These are phyloP conservation scores for Blastomyces emzantsi DNA, from an alignment of 2,329 filamentous ascomycete species.

Conservation along the genomic window DNA sequence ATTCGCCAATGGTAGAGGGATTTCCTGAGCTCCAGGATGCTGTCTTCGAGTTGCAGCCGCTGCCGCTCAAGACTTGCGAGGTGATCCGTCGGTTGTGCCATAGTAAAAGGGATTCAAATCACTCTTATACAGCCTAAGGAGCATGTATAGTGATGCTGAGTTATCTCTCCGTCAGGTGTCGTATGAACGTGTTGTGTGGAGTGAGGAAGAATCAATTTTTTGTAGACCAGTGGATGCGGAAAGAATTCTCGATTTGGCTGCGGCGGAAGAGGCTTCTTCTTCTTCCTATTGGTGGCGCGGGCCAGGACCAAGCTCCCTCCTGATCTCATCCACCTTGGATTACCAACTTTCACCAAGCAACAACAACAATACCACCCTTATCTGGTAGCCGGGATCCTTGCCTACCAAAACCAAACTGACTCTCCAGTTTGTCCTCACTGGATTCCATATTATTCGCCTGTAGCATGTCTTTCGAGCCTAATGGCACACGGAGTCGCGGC, in stretches of 20 bases:
- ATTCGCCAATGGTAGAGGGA: slow-evolving; percentile 80
- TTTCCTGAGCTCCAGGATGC: slow-evolving; percentile 62
- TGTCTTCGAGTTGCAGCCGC: slow-evolving; percentile 64
- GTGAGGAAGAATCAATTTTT: background rate
- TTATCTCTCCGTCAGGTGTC: no score
- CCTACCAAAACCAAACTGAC: no score
- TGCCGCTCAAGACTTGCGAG: slow-evolving; percentile 62
- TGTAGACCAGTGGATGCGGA: no score
- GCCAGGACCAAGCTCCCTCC: background rate
- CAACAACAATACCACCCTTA: background rate
- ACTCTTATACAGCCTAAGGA: background rate
- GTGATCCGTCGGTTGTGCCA: slow-evolving; percentile 14
- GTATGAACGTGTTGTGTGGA: background rate
- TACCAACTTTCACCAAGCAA: background rate
- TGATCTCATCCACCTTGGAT: background rate
- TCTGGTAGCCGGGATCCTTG: background rate
- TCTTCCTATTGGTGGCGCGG: background rate
- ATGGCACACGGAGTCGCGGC: slow-evolving; percentile 27
- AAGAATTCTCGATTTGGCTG: no score
- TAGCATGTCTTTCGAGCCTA: slow-evolving; percentile 27
- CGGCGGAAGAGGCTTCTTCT: background rate
- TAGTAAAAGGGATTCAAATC: background rate
- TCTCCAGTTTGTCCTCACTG: background rate
- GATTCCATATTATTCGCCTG: background rate
- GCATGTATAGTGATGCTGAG: background rate